A percentile compares a stretch with the other conserved stretches of the same genome.
These are phyloP conservation scores for Ruellia speciosa DNA, from an alignment of 305 asterid species.

Conservation along the genomic window DNA sequence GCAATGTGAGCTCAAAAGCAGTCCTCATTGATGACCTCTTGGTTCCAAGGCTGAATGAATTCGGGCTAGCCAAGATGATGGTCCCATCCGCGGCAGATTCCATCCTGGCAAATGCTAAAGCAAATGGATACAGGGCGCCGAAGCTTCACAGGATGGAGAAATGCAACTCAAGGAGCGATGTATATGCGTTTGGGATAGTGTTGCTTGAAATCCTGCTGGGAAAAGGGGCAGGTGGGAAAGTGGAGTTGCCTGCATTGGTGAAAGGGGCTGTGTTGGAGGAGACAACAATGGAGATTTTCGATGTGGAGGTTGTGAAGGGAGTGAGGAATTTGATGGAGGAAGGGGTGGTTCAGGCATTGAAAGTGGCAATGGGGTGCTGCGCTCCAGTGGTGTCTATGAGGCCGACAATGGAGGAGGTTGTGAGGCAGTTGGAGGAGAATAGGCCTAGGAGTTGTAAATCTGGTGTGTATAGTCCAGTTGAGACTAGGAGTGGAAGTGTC, in stretches of 20 bases:
- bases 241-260: conserved; percentile 78
- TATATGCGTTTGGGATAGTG: conserved; percentile 81
- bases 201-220: conserved; percentile 82
- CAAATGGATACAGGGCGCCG: conserved; percentile 88
- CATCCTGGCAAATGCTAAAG: conserved; percentile 58
- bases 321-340: conserved; percentile 91
- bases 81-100: conserved; percentile 76
- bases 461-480: conserved; percentile 92
- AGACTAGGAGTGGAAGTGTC: conserved; percentile 88
- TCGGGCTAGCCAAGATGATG: conserved; percentile 87
- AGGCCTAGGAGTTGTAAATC: conserved; percentile 85
- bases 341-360: conserved; percentile 86
- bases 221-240: conserved; percentile 56
- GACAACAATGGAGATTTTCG: conserved; percentile 92
- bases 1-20: conserved; percentile 71
- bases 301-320: conserved; percentile 71
- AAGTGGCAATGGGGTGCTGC: conserved; percentile 96
- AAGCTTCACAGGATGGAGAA: conserved; percentile 92
- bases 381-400: conserved; percentile 81
- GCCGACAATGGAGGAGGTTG: conserved; percentile 92
- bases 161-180: conserved; percentile 78
- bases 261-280: conserved; percentile 95
- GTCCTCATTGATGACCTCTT: conserved; percentile 83
- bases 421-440: conserved; percentile 90
- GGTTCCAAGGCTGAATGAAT: conserved; percentile 80